These are phyloP conservation scores for Mycena capillaripes DNA, from an alignment of 768 basidiomycete species.

Conservation along the genomic window DNA sequence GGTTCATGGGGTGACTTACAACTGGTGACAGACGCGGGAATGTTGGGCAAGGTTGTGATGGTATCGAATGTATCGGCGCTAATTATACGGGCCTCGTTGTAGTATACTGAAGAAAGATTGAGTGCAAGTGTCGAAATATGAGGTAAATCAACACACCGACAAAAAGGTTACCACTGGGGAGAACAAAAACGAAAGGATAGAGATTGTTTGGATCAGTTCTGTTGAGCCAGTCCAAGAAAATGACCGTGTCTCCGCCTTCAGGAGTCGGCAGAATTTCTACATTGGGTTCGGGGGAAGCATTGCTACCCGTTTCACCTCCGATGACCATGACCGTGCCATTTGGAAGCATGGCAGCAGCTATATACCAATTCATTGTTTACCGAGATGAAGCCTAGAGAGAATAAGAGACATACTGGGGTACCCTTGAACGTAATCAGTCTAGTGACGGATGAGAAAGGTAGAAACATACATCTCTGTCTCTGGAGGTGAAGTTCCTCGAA, in stretches of 20 bases:
- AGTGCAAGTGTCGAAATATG: background rate
- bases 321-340: conserved; percentile 72
- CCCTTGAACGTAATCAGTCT: too few relatives aligned
- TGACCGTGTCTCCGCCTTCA: conserved; percentile 69
- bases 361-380: too few relatives aligned
- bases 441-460: too few relatives aligned
- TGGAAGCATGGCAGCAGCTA: conserved; percentile 73
- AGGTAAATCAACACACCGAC: conserved; percentile 62
- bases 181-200: conserved; percentile 82
- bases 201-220: conserved; percentile 86
- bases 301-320: conserved; percentile 81
- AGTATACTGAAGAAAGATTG: conserved; percentile 66
- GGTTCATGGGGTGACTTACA: conserved; percentile 49
- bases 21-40: conserved; percentile 81
- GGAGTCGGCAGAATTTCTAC: conserved; percentile 81
- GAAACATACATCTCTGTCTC: conserved; percentile 43
- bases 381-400: too few relatives aligned
- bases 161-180: conserved; percentile 80
- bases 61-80: conserved; percentile 78
- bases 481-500: conserved; percentile 69
- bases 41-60: conserved; percentile 71
- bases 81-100: conserved; percentile 85
- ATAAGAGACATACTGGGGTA: conserved; percentile 55
- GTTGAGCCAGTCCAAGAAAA: conserved; percentile 75
- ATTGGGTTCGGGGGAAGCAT: conserved; percentile 74